Evolutionary conservation across 768 basidiomycete genomes (phyloP), one percentile per base, ranked within the genome.

Genomic region (Nidularia sp.): DNA sequence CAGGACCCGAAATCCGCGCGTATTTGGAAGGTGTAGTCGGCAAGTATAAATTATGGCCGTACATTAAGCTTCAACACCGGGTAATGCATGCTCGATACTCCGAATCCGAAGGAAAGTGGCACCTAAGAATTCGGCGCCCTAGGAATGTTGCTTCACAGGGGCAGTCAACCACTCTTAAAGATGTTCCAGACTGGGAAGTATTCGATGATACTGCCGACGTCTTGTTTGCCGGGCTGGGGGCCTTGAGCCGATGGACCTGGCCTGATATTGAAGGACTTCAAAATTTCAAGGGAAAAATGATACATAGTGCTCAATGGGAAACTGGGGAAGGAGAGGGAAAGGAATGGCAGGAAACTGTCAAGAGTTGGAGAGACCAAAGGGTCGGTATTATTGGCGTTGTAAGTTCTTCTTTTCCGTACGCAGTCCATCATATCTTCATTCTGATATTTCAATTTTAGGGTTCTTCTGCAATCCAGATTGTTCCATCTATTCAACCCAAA

Each of bases 221-320:
- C 0, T 69, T 87, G 34, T 73, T 88, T 47, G 77, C 76, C 10
- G 78, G 75, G n/a, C 63, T 78, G 15, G 84, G 84, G 3, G 56
- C 56, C 8, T 62, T 85, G 44, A 82, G 79, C 47, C 65, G 80
- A 5, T 86, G 84, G 84, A 70, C 74, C 29, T 87, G 84, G 86
- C 87, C 86, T 2, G 76, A 83, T 43, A 85, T 88, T 43, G 62
- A 70, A 6, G 85, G 84, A 3, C 61, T 86, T 31, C 65, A 79
- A 12, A 68, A 63, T 6, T 88, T 83, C 65, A 67, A 75, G 54
- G 87, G 86, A 3, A 71, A 67, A 47, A 62, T 86, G 10, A 65
- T 84, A 1, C 87, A 90, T 57, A 82, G 80, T n/a, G 86, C 85
- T 0, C 61, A 76, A 1, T 86, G 85, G 81, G 75, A 80, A 25